A percentile compares a stretch with the other conserved stretches of the same genome.
phyloP scores from a whole-genome alignment of 73 alveolate genomes.

The Effrenium voratum region DNA sequence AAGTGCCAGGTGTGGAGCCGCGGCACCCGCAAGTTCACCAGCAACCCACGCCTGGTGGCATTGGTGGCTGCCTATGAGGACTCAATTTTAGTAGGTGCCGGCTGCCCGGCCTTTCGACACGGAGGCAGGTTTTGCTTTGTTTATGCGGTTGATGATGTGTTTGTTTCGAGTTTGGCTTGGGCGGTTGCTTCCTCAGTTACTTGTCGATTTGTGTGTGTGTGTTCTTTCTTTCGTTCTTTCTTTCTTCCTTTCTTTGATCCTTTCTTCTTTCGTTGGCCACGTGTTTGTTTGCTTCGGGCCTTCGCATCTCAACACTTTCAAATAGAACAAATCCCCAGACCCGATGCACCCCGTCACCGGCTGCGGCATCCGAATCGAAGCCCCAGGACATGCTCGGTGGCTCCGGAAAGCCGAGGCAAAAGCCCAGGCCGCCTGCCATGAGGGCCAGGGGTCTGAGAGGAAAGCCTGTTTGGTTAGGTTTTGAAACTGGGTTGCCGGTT shows the following conservation, averaged over 20 bases:
- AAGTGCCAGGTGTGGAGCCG: too few species aligned
- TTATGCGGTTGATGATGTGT: neutral
- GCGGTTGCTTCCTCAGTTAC: neutral
- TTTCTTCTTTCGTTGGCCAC: neutral
- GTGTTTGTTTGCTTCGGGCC: neutral
- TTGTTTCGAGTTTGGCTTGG: neutral
- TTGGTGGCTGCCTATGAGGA: constrained; percentile 32
- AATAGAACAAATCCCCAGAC: neutral
- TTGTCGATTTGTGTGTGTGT: too few species aligned
- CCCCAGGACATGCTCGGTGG: too few species aligned
- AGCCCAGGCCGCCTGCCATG: too few species aligned
- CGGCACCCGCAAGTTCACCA: neutral
- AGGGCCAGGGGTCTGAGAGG: too few species aligned
- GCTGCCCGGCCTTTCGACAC: neutral
- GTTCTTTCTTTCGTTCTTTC: too few species aligned
- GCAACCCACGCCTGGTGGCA: neutral
- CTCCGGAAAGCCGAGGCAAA: too few species aligned
- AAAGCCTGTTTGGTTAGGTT: too few species aligned
- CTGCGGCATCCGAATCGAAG: too few species aligned
- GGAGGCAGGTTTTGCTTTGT: neutral
- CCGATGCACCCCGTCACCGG: too few species aligned
- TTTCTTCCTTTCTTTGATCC: neutral
- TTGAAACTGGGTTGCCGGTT: too few species aligned
- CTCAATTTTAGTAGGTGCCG: neutral
- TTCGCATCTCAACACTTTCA: neutral